These are phyloP conservation scores for Phytophthora pisi DNA, from an alignment of 352 stramenopile genomes.

Conservation along the genomic window DNA sequence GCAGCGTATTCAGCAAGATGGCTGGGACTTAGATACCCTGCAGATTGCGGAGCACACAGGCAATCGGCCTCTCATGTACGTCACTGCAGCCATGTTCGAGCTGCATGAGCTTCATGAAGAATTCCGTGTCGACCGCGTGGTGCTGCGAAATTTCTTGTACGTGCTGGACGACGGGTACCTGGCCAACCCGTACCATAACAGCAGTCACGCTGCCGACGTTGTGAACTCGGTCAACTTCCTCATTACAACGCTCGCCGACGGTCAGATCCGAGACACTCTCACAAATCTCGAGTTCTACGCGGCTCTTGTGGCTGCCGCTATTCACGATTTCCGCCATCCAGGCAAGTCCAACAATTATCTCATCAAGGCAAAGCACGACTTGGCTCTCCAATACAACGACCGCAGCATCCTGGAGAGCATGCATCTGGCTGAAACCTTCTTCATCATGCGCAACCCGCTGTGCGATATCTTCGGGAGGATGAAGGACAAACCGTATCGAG, in stretches of 20 bases:
- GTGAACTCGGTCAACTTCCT: constrained; percentile 87
- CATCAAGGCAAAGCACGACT: constrained; percentile 75
- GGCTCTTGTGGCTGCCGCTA: constrained; percentile 67
- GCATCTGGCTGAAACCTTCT: constrained; percentile 87
- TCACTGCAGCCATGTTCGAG: constrained; percentile 81
- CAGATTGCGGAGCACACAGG: constrained; percentile 70
- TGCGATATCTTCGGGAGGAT: constrained; percentile 79
- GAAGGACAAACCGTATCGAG: constrained; percentile 85
- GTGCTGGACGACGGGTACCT: constrained; percentile 79
- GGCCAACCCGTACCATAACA: constrained; percentile 83
- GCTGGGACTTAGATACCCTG: constrained; percentile 75
- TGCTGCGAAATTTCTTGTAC: constrained; percentile 83
- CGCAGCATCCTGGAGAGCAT: constrained; percentile 87
- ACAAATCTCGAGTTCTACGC: neutral
- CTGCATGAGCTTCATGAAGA: constrained; percentile 80
- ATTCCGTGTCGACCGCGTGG: constrained; percentile 73
- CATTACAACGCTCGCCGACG: constrained; percentile 41
- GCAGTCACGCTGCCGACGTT: constrained; percentile 76
- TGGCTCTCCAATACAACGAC: constrained; percentile 88
- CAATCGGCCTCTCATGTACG: constrained; percentile 78
- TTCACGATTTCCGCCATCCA: constrained; percentile 85
- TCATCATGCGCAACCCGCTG: constrained; percentile 70
- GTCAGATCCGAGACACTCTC: neutral
- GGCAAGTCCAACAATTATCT: constrained; percentile 90
- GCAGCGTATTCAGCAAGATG: constrained; percentile 62